phyloP scores from a whole-genome alignment of 164 flowering plant genomes.

The Stephania yunnanensis region DNA sequence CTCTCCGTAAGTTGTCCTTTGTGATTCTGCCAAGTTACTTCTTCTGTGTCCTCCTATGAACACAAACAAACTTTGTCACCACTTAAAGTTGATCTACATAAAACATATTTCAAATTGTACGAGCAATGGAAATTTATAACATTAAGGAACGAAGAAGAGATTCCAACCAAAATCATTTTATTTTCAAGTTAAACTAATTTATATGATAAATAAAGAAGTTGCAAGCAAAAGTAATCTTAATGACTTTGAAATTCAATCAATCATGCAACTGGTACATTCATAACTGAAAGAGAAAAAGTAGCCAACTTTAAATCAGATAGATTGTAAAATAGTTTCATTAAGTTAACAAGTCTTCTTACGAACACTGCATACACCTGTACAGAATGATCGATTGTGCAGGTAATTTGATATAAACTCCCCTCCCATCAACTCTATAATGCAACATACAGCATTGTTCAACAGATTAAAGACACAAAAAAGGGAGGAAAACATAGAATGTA shows the following conservation, averaged over 20 bases:
- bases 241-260: neutral
- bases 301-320: neutral
- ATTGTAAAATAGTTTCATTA: neutral
- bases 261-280: neutral
- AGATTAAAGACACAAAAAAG: neutral
- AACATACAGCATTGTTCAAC: neutral
- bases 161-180: neutral
- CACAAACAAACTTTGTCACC: constrained; percentile 12
- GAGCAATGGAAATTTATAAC: neutral
- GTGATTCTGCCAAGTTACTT: constrained; percentile 91
- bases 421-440: neutral
- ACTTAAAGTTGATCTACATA: neutral
- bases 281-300: neutral
- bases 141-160: neutral
- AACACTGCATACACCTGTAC: neutral
- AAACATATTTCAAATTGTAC: neutral
- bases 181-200: neutral
- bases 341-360: neutral
- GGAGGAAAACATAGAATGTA: neutral
- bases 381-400: neutral
- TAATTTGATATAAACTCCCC: neutral
- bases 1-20: constrained; percentile 95
- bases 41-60: constrained; percentile 63
- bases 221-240: too few relatives aligned
- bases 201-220: neutral